phyloP scores from a whole-genome alignment of 2,329 filamentous ascomycete genomes.

The Pleomassaria siparia region DNA sequence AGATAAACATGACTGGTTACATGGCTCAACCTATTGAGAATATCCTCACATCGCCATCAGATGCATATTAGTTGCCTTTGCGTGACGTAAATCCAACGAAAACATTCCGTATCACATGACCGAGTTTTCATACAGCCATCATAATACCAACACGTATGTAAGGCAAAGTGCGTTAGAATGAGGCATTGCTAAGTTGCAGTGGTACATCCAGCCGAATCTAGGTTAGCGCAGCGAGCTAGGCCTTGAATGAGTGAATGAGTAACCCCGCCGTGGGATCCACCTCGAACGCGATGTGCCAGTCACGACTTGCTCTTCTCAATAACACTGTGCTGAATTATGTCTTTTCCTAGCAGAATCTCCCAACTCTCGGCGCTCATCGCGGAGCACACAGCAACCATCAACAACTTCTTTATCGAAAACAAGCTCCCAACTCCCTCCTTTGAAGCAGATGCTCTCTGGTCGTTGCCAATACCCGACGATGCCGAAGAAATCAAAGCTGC shows the following conservation, averaged over 20 bases:
- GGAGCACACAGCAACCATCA: neutral
- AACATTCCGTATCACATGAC: no score
- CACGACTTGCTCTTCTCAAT: neutral
- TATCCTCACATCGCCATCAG: no score
- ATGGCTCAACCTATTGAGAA: no score
- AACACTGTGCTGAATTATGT: neutral
- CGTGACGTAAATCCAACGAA: no score
- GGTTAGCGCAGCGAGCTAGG: neutral
- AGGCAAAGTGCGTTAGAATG: no score
- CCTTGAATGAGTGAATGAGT: neutral
- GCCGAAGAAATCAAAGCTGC: slow-evolving; percentile 8
- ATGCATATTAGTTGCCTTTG: no score
- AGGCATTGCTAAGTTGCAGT: no score
- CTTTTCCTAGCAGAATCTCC: neutral
- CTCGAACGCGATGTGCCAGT: neutral
- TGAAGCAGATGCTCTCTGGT: slow-evolving; percentile 5
- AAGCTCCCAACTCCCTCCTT: slow-evolving; percentile 10
- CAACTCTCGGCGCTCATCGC: slow-evolving; percentile 1
- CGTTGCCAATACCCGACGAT: slow-evolving; percentile 12
- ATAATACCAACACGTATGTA: no score
- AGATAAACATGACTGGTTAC: no score
- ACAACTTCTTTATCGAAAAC: neutral
- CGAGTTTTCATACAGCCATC: no score
- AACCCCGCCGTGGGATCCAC: neutral
- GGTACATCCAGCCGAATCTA: no score